phyloP scores from a whole-genome alignment of 352 stramenopile species.

The Phytopythium mirpurense region DNA sequence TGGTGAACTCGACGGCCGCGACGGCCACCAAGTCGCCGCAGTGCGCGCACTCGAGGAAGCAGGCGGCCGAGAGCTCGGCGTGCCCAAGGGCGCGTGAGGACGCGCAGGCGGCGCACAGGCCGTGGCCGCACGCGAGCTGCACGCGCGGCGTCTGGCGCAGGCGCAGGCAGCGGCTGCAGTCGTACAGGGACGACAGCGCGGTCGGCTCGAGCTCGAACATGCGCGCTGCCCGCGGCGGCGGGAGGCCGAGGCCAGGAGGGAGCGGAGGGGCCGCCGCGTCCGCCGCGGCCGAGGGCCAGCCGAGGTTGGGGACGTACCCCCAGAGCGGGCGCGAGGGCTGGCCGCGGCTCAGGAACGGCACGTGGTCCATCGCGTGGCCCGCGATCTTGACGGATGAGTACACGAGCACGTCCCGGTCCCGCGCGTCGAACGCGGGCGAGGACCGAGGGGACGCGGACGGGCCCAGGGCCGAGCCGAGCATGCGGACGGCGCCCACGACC shows the following conservation, averaged over 20 bases:
- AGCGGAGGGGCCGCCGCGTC: slow-evolving; percentile 4
- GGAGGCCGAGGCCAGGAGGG: slow-evolving; percentile 12
- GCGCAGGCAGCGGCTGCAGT: slow-evolving; percentile 49
- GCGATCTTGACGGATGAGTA: slow-evolving; percentile 74
- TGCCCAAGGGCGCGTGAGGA: slow-evolving; percentile 38
- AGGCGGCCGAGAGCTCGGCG: slow-evolving; percentile 32
- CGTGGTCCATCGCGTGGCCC: slow-evolving; percentile 70
- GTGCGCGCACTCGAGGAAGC: slow-evolving; percentile 46
- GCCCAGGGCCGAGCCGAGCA: slow-evolving; percentile 11
- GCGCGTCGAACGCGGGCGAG: slow-evolving; percentile 33
- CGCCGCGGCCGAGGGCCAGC: background rate
- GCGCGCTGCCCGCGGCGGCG: slow-evolving; percentile 12
- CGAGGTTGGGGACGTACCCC: slow-evolving; percentile 23
- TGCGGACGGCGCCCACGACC: slow-evolving; percentile 11
- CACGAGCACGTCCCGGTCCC: slow-evolving; percentile 32
- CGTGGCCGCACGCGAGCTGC: slow-evolving; percentile 61
- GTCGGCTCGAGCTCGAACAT: slow-evolving; percentile 26
- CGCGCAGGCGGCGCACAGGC: slow-evolving; percentile 52
- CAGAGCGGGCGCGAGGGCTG: slow-evolving; percentile 55
- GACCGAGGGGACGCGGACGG: slow-evolving; percentile 8
- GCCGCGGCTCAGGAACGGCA: slow-evolving; percentile 58
- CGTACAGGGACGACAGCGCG: slow-evolving; percentile 41
- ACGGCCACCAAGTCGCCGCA: slow-evolving; percentile 49
- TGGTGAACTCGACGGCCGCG: slow-evolving; percentile 51
- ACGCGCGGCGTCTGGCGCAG: slow-evolving; percentile 51